phyloP scores from a whole-genome alignment of 352 stramenopile species.

The Pythium coloratum region DNA sequence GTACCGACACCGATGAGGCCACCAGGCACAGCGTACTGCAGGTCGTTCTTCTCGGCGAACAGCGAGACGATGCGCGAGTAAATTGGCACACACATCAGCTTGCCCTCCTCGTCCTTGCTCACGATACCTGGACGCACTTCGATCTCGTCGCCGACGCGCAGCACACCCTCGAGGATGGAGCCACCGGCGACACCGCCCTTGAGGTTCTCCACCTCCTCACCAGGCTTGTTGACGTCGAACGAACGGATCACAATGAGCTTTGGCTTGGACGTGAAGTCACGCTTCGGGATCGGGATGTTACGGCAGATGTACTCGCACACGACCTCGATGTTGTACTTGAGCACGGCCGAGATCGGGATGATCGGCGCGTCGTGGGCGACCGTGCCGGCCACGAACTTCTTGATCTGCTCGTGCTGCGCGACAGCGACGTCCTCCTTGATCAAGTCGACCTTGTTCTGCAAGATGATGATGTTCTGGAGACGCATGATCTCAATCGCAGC shows the following conservation, averaged over 20 bases:
- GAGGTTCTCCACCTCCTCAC: conserved; percentile 97
- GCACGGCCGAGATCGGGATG: conserved; percentile 98
- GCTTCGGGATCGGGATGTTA: conserved; percentile 97
- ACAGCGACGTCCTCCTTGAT: conserved; percentile 98
- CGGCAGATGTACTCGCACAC: conserved; percentile 99
- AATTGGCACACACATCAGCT: conserved; percentile 94
- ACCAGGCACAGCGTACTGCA: conserved; percentile 98
- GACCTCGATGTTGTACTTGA: conserved; percentile 99
- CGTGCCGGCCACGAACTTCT: conserved; percentile 89
- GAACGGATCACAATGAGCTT: conserved; percentile 99
- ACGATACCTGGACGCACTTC: conserved; percentile 99
- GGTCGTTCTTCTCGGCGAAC: conserved; percentile 99
- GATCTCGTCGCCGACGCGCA: conserved; percentile 98
- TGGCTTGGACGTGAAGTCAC: conserved; percentile 98
- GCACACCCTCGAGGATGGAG: conserved; percentile 96
- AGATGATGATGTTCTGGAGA: conserved; percentile 99
- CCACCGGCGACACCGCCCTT: conserved; percentile 92
- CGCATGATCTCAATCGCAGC: conserved; percentile 99
- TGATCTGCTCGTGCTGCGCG: conserved; percentile 97
- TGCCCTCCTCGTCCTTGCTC: conserved; percentile 96
- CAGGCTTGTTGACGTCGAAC: conserved; percentile 99
- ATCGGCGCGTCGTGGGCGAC: conserved; percentile 97
- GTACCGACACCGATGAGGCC: conserved; percentile 99
- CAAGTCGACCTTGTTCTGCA: conserved; percentile 99
- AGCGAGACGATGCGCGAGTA: conserved; percentile 96